Conservation (phyloP, 257 asterid species). For the Solanum bulbocastanum region DNA sequence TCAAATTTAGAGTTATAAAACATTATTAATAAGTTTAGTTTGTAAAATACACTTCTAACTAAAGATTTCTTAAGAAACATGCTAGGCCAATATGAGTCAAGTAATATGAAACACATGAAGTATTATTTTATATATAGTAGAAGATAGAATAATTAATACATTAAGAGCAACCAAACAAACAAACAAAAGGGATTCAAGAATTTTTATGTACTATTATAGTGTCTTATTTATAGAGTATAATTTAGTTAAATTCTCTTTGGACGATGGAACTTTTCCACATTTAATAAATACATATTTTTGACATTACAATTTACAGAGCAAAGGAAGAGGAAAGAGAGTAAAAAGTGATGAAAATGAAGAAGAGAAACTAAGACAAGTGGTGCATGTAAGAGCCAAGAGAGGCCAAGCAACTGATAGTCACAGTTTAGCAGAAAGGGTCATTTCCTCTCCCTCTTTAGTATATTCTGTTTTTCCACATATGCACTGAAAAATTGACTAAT, state of each 20-base stretch:
- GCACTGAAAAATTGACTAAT: not conserved
- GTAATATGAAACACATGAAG: not conserved
- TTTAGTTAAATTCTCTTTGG: not conserved
- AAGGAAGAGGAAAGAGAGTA: slow-evolving; percentile 32
- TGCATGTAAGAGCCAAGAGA: slow-evolving; percentile 79
- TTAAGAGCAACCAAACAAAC: not conserved
- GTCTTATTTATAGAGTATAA: not conserved
- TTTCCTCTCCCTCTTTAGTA: not conserved
- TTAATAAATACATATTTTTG: not conserved
- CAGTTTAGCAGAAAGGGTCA: not conserved
- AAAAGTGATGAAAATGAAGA: slow-evolving; percentile 28
- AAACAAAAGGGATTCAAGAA: not conserved
- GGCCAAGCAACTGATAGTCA: slow-evolving; percentile 96
- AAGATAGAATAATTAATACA: not conserved
- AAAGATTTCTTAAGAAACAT: too few species aligned
- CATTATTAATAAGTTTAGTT: too few species aligned
- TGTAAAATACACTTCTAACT: too few species aligned
- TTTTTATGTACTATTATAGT: not conserved
- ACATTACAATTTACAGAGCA: not conserved
- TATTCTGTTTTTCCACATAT: not conserved
- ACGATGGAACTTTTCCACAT: not conserved
- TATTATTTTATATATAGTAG: not conserved
- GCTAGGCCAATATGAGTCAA: not conserved
- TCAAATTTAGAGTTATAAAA: not conserved
- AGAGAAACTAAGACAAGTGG: slow-evolving; percentile 39